phyloP scores from a whole-genome alignment of 2,329 filamentous ascomycete species.

The Pseudogymnoascus sp. region DNA sequence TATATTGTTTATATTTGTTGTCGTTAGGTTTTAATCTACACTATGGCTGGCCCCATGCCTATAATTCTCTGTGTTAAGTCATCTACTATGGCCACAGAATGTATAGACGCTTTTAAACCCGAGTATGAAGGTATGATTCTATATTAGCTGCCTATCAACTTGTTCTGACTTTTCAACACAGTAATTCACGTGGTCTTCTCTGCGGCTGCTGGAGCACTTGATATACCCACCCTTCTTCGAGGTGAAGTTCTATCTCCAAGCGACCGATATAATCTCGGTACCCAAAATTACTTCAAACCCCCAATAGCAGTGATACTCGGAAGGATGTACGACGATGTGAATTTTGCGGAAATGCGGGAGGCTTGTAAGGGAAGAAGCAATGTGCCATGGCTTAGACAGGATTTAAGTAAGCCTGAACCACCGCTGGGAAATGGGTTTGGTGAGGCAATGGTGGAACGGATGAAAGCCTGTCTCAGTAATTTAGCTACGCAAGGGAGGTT shows the following conservation, averaged over 20 bases:
- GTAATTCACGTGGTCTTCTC: constrained; percentile 14
- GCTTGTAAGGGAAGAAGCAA: constrained; percentile 14
- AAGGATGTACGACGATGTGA: constrained; percentile 15
- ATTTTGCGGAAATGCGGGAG: constrained; percentile 14
- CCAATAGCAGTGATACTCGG: constrained; percentile 12
- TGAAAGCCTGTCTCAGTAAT: constrained; percentile 16
- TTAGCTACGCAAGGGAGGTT: constrained; percentile 16
- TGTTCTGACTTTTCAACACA: neutral
- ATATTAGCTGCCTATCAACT: neutral
- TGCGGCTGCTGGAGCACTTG: neutral
- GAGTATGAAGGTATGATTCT: neutral
- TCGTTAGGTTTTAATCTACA: neutral
- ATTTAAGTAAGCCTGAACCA: constrained; percentile 15
- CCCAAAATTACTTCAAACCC: constrained; percentile 11
- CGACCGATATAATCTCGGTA: constrained; percentile 9
- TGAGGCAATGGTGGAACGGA: constrained; percentile 16
- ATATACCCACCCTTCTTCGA: constrained; percentile 12
- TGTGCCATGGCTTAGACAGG: constrained; percentile 18
- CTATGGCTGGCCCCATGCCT: neutral
- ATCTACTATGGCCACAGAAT: neutral
- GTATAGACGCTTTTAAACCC: neutral
- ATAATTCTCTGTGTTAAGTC: neutral
- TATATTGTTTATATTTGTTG: neutral
- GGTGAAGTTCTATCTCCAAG: constrained; percentile 9
- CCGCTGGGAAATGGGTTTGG: constrained; percentile 17